Evolutionary conservation across 208 protist species (phyloP).

Genomic region (Phytomonas francai): DNA sequence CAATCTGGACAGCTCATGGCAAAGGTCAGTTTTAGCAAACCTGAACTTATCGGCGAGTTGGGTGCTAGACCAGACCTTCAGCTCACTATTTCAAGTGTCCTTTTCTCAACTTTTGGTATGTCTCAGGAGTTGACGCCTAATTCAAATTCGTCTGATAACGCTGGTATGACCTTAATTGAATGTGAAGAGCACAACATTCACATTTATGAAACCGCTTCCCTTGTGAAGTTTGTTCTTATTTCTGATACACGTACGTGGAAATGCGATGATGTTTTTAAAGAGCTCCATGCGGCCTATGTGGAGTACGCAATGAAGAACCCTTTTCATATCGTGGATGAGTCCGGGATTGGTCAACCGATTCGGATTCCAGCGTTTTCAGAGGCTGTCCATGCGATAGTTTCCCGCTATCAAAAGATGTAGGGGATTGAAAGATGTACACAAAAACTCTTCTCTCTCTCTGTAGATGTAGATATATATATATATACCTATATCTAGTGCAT

Average conservation of each 20-base stretch:
- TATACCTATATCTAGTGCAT: not conserved
- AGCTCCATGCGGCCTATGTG: conserved; percentile 65
- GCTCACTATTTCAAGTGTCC: conserved; percentile 72
- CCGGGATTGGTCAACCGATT: conserved; percentile 79
- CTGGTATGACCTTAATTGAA: conserved; percentile 76
- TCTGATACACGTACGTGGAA: conserved; percentile 58
- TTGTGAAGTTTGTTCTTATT: conserved; percentile 72
- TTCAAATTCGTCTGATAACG: conserved; percentile 69
- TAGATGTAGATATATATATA: not conserved
- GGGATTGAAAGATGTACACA: conserved; percentile 1
- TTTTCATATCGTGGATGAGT: conserved; percentile 79
- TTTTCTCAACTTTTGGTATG: conserved; percentile 84
- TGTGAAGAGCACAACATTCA: conserved; percentile 83
- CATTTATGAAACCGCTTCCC: conserved; percentile 74
- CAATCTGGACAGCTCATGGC: conserved; percentile 80
- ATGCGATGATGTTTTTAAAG: conserved; percentile 42
- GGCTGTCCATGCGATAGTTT: conserved; percentile 37
- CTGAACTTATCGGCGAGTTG: conserved; percentile 67
- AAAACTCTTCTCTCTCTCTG: not conserved
- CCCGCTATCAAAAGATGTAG: conserved; percentile 28
- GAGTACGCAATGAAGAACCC: conserved; percentile 79
- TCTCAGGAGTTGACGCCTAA: conserved; percentile 81
- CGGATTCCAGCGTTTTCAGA: conserved; percentile 74
- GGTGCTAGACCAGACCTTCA: conserved; percentile 74
- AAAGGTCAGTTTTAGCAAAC: conserved; percentile 57